Evolutionary conservation across 169 alveolate species (phyloP), one percentile per base, ranked within the genome.

Genomic region (Plasmodium knowlesi): DNA sequence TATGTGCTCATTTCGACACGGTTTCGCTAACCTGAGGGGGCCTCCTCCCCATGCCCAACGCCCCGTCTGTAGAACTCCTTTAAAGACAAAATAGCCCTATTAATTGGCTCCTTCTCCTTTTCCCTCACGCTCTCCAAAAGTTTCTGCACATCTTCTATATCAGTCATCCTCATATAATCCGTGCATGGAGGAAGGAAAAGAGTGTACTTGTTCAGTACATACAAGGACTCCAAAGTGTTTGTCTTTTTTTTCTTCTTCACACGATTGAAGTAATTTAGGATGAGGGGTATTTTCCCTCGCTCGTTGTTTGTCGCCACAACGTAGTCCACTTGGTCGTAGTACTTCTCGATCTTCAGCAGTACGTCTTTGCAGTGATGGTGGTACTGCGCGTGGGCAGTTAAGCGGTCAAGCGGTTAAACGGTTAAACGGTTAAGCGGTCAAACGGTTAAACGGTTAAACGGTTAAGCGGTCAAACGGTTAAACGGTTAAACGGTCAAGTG

Each of bases 221-320:
- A 88, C 71, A 88, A 79, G 0, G 94, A 88, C 30, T 88, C 94
- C 71, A 88, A 80, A 8, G 89, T 88, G 37, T 88, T 88, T 8
- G 88, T 82, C 73, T 88, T 88, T 19, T 50, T 88, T 25, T 88
- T 88, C 46, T 88, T 88, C 50, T 88, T 79, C 34, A 88, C 89
- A 39, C 89, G 67, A 61, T 79, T 88, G 71, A 88, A 88, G 71
- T 88, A 88, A 19, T 88, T 88, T 19, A 88, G 46, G 32, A 88
- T 88, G 28, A 78, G 82, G 3, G 94, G 94, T 10, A 88, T 88
- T 16, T 72, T 78, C 16, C 88, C 89, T 19, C 85, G 39, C 46
- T 88, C 94, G 57, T 88, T 88, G 71, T 88, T 88, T 0, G 94
- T 88, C n/a, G 94, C 79, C n/a, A 88, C 82, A 28, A 88, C 73